Percentiles rank a stretch among this genome's conserved stretches.
Conservation (phyloP, 192 early-diverging fungal genomes). For the Coemansia sp. region DNA sequence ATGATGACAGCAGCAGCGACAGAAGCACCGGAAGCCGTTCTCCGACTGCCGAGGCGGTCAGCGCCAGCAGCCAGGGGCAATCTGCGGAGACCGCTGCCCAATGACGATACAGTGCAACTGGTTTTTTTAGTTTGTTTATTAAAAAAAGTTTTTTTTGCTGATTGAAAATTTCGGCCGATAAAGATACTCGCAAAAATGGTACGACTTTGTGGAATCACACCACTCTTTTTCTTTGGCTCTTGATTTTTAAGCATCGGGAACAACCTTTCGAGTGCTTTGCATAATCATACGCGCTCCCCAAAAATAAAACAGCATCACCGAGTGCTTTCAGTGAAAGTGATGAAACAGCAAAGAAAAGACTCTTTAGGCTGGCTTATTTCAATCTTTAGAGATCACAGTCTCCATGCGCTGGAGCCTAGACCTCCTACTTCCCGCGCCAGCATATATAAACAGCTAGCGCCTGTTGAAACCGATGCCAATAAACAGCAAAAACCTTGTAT, state of each 20-base stretch:
- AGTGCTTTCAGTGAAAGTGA: too few species aligned
- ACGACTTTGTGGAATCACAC: not conserved
- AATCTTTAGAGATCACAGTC: too few species aligned
- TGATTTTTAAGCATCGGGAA: too few species aligned
- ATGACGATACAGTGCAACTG: not conserved
- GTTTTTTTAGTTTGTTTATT: not conserved
- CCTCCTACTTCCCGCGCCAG: too few species aligned
- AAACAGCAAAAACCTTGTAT: too few species aligned
- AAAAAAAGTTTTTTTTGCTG: not conserved
- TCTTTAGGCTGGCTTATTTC: too few species aligned
- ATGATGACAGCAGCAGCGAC: slow-evolving; percentile 32
- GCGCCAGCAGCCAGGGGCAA: not conserved
- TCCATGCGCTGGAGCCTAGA: too few species aligned
- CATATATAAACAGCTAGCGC: too few species aligned
- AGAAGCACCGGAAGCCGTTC: slow-evolving; percentile 19
- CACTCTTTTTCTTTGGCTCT: not conserved
- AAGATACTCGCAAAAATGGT: not conserved
- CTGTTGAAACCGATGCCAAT: too few species aligned
- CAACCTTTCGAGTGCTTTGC: not conserved
- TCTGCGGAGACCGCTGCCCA: not conserved
- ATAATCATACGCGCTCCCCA: not conserved
- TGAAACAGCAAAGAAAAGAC: too few species aligned
- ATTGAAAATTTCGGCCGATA: not conserved
- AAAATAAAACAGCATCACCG: not conserved
- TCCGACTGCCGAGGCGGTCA: not conserved